These are phyloP conservation scores for Coprinopsis marcescibilis DNA, from an alignment of 768 basidiomycete genomes.

Conservation along the genomic window DNA sequence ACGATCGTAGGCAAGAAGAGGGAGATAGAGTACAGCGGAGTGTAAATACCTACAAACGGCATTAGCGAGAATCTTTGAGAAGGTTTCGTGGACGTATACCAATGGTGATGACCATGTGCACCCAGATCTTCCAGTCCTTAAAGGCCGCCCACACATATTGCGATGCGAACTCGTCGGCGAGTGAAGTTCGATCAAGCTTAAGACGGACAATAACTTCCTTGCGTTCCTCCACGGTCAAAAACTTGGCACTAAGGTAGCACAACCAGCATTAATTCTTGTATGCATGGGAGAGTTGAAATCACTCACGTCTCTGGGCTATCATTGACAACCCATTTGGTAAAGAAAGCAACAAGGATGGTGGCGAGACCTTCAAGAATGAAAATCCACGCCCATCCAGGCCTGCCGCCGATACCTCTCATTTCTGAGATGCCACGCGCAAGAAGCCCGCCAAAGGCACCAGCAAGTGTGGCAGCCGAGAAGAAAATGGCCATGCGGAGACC, in stretches of 20 bases:
- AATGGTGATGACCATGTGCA: conserved; percentile 28
- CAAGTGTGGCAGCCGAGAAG: conserved; percentile 27
- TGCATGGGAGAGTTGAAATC: not conserved
- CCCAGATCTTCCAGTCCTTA: conserved; percentile 29
- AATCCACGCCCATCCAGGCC: conserved; percentile 29
- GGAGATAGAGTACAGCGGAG: conserved; percentile 26
- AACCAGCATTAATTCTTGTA: not conserved
- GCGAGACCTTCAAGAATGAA: conserved; percentile 28
- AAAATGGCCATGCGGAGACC: conserved; percentile 28
- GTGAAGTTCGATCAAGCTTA: conserved; percentile 20
- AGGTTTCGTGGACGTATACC: conserved; percentile 13
- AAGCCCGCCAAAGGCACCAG: conserved; percentile 27
- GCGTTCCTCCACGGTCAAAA: conserved; percentile 24
- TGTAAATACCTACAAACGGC: conserved; percentile 20
- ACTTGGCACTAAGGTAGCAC: conserved; percentile 18
- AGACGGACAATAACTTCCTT: conserved; percentile 23
- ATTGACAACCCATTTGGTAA: conserved; percentile 22
- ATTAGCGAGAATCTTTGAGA: not conserved
- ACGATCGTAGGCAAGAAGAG: conserved; percentile 28
- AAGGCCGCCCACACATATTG: conserved; percentile 23
- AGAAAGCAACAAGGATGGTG: conserved; percentile 22
- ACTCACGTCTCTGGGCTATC: conserved; percentile 26
- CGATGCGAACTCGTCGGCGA: conserved; percentile 23
- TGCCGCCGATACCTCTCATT: conserved; percentile 21
- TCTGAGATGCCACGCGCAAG: conserved; percentile 25